Evolutionary conservation across 2,329 filamentous ascomycete genomes (phyloP), one percentile per base, ranked within the genome.

Genomic region (Hysterium pulicare): DNA sequence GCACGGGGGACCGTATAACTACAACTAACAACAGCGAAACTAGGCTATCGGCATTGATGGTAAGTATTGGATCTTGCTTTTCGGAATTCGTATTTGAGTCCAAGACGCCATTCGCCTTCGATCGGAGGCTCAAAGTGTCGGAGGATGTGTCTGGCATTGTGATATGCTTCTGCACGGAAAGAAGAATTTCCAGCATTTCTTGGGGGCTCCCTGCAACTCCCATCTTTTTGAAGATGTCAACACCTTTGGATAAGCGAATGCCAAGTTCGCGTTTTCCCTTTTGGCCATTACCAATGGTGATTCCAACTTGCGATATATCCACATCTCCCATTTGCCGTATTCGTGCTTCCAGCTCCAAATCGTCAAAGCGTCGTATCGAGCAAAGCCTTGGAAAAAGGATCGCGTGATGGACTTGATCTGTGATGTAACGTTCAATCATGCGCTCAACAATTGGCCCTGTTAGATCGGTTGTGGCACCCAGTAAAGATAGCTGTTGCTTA

Each of bases 311-410:
- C 2, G 90, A 93, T 40, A 98, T 86, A 66, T 98, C 93, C 42
- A 98, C 83, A 57, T 84, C 87, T 57, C 89, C 83, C 89, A 97
- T 97, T 62, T 95, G 88, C 32, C 87, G 82, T 42, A 96, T 93
- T 60, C 93, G 90, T 20, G 83, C 81, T 61, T 97, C 91, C 5
- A 98, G 74, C 55, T 96, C 90, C 7, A 86, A 72, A 58, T 98
- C 93, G 51, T 96, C 90, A 0, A 82, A 75, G 38, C 86, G 79
- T 51, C 89, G 87, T 53, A 94, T 81, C 2, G 82, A 77, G 61
- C 84, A 88, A 17, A 98, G 72, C 34, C 86, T 81, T 0, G 90
- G 87, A 58, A 95, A 98, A 8, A 98, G 72, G 21, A 94, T 77
- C 1, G 76, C 71, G 58, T 91, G 85, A 55, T 98, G 91, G 5